Evolutionary conservation across 2,329 filamentous ascomycete species (phyloP).

Genomic region (Pezicula carpinea): DNA sequence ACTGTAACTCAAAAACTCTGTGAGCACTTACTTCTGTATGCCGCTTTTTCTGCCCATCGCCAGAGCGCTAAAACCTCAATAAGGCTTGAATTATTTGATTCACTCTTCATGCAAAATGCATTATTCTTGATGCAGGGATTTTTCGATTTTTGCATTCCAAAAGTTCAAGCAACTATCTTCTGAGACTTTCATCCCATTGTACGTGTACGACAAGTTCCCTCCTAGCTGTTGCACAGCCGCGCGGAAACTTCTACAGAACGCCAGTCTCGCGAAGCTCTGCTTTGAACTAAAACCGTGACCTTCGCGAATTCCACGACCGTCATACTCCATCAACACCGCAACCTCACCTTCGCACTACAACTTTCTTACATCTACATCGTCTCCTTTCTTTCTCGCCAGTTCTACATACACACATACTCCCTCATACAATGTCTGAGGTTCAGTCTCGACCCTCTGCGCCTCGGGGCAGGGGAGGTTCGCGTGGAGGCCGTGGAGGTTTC

Average conservation of each 20-base stretch:
- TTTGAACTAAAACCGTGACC: neutral
- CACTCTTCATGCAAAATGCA: no score
- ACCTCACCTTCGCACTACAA: conserved; percentile 9
- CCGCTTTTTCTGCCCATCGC: no score
- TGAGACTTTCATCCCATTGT: neutral
- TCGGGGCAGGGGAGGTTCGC: conserved; percentile 86
- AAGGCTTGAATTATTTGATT: no score
- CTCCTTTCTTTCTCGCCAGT: conserved; percentile 14
- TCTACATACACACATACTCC: conserved; percentile 20
- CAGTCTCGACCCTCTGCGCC: conserved; percentile 76
- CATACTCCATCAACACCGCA: conserved; percentile 14
- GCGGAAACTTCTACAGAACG: neutral
- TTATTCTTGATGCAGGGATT: no score
- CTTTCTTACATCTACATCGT: conserved; percentile 4
- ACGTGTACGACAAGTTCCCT: neutral
- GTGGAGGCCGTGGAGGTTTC: conserved; percentile 78
- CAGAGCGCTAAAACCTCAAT: no score
- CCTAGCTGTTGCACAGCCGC: neutral
- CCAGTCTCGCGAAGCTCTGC: neutral
- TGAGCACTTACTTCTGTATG: no score
- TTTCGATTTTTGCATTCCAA: no score
- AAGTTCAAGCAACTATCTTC: no score
- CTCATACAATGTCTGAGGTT: conserved; percentile 82
- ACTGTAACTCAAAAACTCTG: no score
- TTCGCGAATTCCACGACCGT: conserved; percentile 5